These are phyloP conservation scores for Trichoderma afroharzianum DNA, from an alignment of 2,329 filamentous ascomycete genomes.

Conservation along the genomic window DNA sequence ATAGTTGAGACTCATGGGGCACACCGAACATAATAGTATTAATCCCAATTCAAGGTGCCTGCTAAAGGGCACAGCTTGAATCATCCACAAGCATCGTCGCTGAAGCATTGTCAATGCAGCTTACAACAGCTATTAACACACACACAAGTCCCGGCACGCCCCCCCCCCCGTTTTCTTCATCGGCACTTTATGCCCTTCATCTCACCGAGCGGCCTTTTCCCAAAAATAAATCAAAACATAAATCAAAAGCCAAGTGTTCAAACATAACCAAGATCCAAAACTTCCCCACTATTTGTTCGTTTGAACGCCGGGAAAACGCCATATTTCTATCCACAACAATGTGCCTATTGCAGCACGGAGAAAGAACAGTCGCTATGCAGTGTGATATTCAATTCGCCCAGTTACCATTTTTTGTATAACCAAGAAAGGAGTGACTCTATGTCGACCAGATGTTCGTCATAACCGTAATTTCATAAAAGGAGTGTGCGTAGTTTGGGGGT, in stretches of 20 bases:
- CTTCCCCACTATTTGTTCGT: slow-evolving; percentile 13
- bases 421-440: slow-evolving; percentile 45
- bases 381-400: slow-evolving; percentile 38
- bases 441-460: slow-evolving; percentile 30
- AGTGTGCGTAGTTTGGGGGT: slow-evolving; percentile 34
- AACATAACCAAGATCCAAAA: slow-evolving; percentile 4
- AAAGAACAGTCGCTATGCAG: slow-evolving; percentile 55
- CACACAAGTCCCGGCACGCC: neutral
- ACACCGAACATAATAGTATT: slow-evolving; percentile 11
- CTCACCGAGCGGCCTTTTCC: neutral
- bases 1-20: neutral
- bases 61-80: slow-evolving; percentile 3
- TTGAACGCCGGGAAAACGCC: slow-evolving; percentile 16
- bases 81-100: neutral
- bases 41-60: slow-evolving; percentile 5
- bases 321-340: slow-evolving; percentile 14
- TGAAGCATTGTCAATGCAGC: neutral
- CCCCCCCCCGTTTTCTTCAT: neutral
- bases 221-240: neutral
- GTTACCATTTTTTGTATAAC: slow-evolving; percentile 28
- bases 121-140: slow-evolving; percentile 4
- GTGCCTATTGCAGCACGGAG: slow-evolving; percentile 19
- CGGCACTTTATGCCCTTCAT: slow-evolving; percentile 8
- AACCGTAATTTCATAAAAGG: slow-evolving; percentile 26
- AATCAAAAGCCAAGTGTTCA: neutral